Percentiles rank a stretch among this genome's conserved stretches.
phyloP scores from a whole-genome alignment of 2,329 filamentous ascomycete genomes.

The Raffaelea ambrosiae region DNA sequence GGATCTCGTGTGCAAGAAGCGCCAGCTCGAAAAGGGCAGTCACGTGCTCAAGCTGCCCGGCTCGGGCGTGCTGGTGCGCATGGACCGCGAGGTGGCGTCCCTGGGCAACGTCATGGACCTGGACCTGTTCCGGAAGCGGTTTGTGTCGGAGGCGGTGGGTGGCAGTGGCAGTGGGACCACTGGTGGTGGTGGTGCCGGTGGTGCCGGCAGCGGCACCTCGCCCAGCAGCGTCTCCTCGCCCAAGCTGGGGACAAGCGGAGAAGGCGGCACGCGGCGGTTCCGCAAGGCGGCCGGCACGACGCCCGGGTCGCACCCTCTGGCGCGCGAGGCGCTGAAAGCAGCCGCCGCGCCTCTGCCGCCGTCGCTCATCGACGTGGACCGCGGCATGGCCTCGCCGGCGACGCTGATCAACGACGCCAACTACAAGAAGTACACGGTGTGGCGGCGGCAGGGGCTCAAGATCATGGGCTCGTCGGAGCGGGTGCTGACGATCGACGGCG shows the following conservation, averaged over 20 bases:
- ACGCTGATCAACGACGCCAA: constrained; percentile 46
- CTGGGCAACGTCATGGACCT: constrained; percentile 68
- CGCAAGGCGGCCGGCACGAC: constrained; percentile 17
- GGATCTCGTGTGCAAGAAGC: constrained; percentile 67
- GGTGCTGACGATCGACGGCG: constrained; percentile 70
- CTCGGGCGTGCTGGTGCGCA: constrained; percentile 64
- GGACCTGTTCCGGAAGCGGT: constrained; percentile 66
- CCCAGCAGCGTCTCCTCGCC: constrained; percentile 41
- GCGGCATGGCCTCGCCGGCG: constrained; percentile 41
- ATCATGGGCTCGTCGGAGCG: constrained; percentile 69
- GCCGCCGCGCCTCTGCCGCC: background rate
- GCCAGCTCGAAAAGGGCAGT: constrained; percentile 69
- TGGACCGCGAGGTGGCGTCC: constrained; percentile 71
- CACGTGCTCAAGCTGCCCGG: constrained; percentile 71
- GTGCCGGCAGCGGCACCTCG: constrained; percentile 57
- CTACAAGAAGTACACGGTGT: constrained; percentile 72
- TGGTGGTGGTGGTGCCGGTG: constrained; percentile 29
- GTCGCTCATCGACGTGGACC: background rate
- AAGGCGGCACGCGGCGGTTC: constrained; percentile 21
- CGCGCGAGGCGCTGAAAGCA: constrained; percentile 41
- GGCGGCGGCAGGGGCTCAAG: constrained; percentile 74
- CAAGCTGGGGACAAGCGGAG: background rate
- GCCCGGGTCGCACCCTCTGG: constrained; percentile 57
- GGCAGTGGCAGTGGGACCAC: too few relatives aligned
- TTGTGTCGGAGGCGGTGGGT: constrained; percentile 60